These are phyloP conservation scores for Ulota crispa DNA, from an alignment of 225 moss, liverwort and hornwort genomes.

Conservation along the genomic window DNA sequence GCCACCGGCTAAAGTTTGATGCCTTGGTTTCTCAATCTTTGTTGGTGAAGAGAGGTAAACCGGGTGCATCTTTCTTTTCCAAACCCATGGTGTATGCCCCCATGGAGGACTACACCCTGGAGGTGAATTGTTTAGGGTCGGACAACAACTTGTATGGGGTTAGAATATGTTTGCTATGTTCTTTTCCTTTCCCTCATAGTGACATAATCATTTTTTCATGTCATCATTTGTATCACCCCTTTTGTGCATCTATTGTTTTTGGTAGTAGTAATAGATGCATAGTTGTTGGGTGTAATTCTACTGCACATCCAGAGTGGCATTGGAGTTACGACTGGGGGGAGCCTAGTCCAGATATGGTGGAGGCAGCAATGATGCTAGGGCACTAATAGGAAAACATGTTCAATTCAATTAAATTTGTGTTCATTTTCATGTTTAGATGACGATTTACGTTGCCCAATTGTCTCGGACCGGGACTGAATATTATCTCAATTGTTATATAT, in stretches of 20 bases:
- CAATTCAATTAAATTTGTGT: too few relatives aligned
- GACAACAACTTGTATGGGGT: too few relatives aligned
- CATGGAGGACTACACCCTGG: too few relatives aligned
- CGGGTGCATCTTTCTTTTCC: too few relatives aligned
- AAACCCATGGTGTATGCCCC: too few relatives aligned
- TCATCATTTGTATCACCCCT: background rate
- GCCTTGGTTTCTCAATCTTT: background rate
- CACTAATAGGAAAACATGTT: too few relatives aligned
- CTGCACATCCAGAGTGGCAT: background rate
- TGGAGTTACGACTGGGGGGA: background rate
- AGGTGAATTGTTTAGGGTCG: too few relatives aligned
- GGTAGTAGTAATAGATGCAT: background rate
- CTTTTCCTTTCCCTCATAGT: background rate
- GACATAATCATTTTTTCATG: background rate
- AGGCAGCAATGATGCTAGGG: background rate
- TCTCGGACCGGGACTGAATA: too few relatives aligned
- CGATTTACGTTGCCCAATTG: too few relatives aligned
- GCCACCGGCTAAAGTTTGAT: background rate
- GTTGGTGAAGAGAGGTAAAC: too few relatives aligned
- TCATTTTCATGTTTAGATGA: too few relatives aligned
- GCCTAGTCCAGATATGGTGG: background rate
- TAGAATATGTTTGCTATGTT: background rate
- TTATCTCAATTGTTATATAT: too few relatives aligned
- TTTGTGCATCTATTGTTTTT: background rate
- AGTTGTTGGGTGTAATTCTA: background rate